These are phyloP conservation scores for Podaxis rugospora DNA, from an alignment of 768 basidiomycete genomes.

Conservation along the genomic window DNA sequence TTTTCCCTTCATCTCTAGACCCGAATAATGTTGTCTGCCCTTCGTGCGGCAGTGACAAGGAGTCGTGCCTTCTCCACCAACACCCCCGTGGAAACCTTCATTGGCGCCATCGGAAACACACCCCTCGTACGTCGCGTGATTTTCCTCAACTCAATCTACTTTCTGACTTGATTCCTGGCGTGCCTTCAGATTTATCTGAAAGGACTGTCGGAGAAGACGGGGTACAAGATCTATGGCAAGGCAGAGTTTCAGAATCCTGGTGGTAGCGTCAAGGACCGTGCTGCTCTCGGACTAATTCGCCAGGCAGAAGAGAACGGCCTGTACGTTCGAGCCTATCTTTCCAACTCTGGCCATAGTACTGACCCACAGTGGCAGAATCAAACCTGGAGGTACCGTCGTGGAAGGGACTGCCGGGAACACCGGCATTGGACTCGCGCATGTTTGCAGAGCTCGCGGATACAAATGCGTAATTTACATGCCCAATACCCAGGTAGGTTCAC, in stretches of 20 bases:
- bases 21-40: constrained; percentile 28
- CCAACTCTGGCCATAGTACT: neutral
- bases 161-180: neutral
- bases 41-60: constrained; percentile 23
- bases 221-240: constrained; percentile 86
- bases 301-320: constrained; percentile 83
- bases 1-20: neutral
- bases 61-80: constrained; percentile 34
- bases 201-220: constrained; percentile 75
- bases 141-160: neutral
- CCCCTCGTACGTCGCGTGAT: constrained; percentile 60
- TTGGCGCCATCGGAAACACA: constrained; percentile 88
- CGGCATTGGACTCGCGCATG: constrained; percentile 92
- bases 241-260: constrained; percentile 99
- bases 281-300: constrained; percentile 81
- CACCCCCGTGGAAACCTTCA: constrained; percentile 68
- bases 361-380: constrained; percentile 44
- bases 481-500: constrained; percentile 64
- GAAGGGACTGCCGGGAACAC: constrained; percentile 99
- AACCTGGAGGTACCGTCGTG: constrained; percentile 93
- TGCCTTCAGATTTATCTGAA: constrained; percentile 72
- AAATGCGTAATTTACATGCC: constrained; percentile 99
- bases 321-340: constrained; percentile 37
- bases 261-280: constrained; percentile 96
- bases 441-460: constrained; percentile 90